Evolutionary conservation across 148 eudicot genomes (phyloP), one percentile per base, ranked within the genome.

Genomic region (Dianthus caryophyllus): DNA sequence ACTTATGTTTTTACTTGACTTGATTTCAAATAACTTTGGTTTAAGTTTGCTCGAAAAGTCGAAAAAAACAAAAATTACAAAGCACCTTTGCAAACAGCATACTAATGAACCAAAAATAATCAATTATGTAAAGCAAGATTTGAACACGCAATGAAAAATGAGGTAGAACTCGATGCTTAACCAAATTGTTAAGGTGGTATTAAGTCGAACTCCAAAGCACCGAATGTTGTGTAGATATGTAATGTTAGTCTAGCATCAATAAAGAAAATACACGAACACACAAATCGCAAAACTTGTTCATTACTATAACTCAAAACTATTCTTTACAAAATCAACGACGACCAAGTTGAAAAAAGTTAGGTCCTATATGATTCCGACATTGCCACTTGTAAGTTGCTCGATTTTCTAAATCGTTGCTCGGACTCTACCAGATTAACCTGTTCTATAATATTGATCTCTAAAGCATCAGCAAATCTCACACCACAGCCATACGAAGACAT

Each of bases 241-340:
- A 2, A n/a, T n/a, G 6, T 9, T n/a, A 22, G 29, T n/a, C 15
- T 29, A 7, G 29, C 9, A 53, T 11, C 57, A 22, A 22, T 24
- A 53, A 12, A 8, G 11, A 9, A 53, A 9, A 24, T 22, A 53
- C 14, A 36, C 5, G 24, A 61, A 41, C 49, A 2, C 47, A 13
- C 5, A 48, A 65, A 24, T 6, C 66, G 12, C 24, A 67, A 20
- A 21, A 59, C 48, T 29, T 49, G 49, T 61, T 25, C 16, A 68
- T 25, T 36, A 44, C 50, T 29, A 25, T 21, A 47, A 18, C 59
- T 70, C 71, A 53, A 62, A 68, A 26, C 47, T 75, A 27, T 43
- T 30, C 25, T 57, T 53, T 53, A 74, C 56, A 75, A 26, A 55
- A 46, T 61, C 60, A 21, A 41, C 49, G 27, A 61, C 7, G 54